A percentile compares a stretch with the other conserved stretches of the same genome.
Evolutionary conservation across 129 eudicot species (phyloP).

Genomic region (Tagetes erecta): DNA sequence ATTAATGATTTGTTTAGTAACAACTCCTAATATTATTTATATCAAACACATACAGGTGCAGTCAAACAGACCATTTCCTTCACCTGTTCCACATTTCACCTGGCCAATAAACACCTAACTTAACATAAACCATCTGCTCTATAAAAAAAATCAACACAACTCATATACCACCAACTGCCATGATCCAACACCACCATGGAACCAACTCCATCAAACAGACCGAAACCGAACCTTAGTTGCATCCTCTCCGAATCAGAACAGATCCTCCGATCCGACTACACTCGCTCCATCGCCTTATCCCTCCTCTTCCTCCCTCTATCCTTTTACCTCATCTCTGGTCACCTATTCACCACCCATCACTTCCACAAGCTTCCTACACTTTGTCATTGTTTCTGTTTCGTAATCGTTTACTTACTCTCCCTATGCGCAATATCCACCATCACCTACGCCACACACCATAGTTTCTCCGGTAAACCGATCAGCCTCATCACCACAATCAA

Average conservation of each 20-base stretch:
- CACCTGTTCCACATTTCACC: no score
- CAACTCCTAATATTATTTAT: no score
- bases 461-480: slow-evolving; percentile 52
- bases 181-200: slow-evolving; percentile 34
- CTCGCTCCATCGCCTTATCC: slow-evolving; percentile 60
- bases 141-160: no score
- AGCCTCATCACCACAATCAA: slow-evolving; percentile 38
- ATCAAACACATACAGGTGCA: no score
- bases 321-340: slow-evolving; percentile 22
- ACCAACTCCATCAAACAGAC: slow-evolving; percentile 6
- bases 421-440: slow-evolving; percentile 47
- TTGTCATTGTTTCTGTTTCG: slow-evolving; percentile 27
- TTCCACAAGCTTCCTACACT: slow-evolving; percentile 18
- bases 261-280: slow-evolving; percentile 43
- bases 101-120: no score
- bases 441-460: slow-evolving; percentile 54
- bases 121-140: no score
- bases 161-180: background rate
- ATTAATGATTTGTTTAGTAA: no score
- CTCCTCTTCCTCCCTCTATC: slow-evolving; percentile 65
- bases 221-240: slow-evolving; percentile 27
- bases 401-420: slow-evolving; percentile 29
- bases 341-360: slow-evolving; percentile 12
- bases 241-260: slow-evolving; percentile 48
- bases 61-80: no score